Percentiles rank a stretch among this genome's conserved stretches.
Conservation (phyloP, 2,329 filamentous ascomycete species). For the Gremmenia infestans region DNA sequence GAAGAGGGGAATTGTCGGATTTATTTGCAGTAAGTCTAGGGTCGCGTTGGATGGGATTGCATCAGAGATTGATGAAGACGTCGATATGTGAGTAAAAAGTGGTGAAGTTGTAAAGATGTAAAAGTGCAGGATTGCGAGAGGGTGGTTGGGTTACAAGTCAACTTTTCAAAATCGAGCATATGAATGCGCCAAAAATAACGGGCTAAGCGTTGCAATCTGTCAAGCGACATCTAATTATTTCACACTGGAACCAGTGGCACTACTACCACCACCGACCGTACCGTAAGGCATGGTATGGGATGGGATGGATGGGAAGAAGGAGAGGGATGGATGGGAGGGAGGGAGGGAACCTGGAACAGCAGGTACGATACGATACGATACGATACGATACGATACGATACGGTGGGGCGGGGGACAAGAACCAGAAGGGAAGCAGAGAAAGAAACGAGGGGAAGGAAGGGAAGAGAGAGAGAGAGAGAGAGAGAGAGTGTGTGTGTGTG, state of each 20-base stretch:
- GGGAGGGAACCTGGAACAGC: too few relatives aligned
- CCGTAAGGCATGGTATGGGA: too few relatives aligned
- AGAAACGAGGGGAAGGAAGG: not conserved
- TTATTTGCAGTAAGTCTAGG: conserved; percentile 11
- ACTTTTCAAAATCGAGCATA: conserved; percentile 7
- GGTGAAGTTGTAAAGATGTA: conserved; percentile 15
- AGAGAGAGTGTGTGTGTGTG: too few relatives aligned
- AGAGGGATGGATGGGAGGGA: too few relatives aligned
- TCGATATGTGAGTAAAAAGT: conserved; percentile 25
- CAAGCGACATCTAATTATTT: too few relatives aligned
- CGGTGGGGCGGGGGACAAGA: conserved; percentile 6
- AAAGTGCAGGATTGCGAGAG: conserved; percentile 5
- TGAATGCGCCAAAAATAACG: conserved; percentile 1
- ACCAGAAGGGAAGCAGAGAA: not conserved
- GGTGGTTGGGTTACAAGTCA: conserved; percentile 5
- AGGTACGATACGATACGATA: too few relatives aligned
- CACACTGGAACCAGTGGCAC: too few relatives aligned
- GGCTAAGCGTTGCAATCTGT: not conserved
- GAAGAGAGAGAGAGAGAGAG: not conserved
- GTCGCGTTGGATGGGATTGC: conserved; percentile 17
- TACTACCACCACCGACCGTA: too few relatives aligned
- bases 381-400: not conserved
- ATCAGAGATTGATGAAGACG: conserved; percentile 22
- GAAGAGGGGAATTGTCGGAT: conserved; percentile 8
- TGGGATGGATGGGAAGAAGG: too few relatives aligned